Evolutionary conservation across 805 yeast species (phyloP).

Genomic region (Lachancea lanzarotensis): DNA sequence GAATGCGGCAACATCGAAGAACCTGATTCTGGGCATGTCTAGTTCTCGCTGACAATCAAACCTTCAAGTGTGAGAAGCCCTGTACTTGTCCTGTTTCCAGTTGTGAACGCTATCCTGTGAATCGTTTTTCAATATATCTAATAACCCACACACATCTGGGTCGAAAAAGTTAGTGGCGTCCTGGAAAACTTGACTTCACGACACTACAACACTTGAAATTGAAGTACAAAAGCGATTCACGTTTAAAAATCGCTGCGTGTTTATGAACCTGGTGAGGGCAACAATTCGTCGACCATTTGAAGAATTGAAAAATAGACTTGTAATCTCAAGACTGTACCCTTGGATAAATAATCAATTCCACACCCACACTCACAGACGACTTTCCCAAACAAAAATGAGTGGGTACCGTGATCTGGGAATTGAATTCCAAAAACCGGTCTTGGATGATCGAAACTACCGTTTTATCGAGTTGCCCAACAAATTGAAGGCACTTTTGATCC

Average conservation of each 20-base stretch:
- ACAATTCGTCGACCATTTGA: not conserved
- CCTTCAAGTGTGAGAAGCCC: too few relatives aligned
- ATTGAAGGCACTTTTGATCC: conserved; percentile 54
- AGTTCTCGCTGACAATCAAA: too few relatives aligned
- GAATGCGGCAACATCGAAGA: conserved; percentile 24
- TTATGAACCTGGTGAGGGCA: not conserved
- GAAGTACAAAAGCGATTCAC: too few relatives aligned
- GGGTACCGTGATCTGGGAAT: conserved; percentile 4
- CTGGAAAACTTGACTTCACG: not conserved
- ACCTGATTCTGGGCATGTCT: conserved; percentile 28
- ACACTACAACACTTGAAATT: too few relatives aligned
- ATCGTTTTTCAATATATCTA: not conserved
- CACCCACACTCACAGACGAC: not conserved
- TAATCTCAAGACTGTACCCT: not conserved
- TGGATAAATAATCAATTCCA: not conserved
- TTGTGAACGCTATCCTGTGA: too few relatives aligned
- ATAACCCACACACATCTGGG: too few relatives aligned
- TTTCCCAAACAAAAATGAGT: not conserved
- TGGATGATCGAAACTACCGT: conserved; percentile 74
- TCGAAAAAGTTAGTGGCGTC: not conserved
- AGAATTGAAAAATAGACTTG: not conserved
- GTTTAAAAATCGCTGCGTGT: not conserved
- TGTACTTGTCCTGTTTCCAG: too few relatives aligned
- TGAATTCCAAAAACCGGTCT: conserved; percentile 36
- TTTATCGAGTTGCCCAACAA: conserved; percentile 53